Evolutionary conservation across 2,329 filamentous ascomycete genomes (phyloP), one percentile per base, ranked within the genome.

Genomic region (Incumbomyces delicatus): DNA sequence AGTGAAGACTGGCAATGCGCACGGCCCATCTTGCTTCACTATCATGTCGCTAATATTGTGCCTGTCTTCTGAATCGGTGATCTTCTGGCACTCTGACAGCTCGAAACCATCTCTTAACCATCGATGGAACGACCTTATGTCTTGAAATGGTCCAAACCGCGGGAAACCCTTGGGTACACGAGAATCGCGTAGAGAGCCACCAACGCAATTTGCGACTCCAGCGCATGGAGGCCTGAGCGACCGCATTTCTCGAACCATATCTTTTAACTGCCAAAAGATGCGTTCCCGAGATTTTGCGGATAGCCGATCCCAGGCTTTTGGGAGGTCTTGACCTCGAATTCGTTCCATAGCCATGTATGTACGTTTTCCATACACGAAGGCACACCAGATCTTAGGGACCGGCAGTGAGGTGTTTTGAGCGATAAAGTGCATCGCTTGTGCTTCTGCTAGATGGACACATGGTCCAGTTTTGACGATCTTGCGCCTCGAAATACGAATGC

Each of bases 271-370:
- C 5, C 34, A n/a, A 12, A 49, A 44, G 33, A 56, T 17, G 6
- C 30, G 33, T 22, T 37, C 11, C 20, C 41, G 44, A 17, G 44
- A 48, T 18, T 49, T 18, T 29, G 50, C 53, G 2, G 48, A 50
- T 2, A 48, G 20, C 12, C 30, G 37, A 11, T 8, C 20, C 59
- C 56, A 61, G 1, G 41, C 51, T 10, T 34, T 46, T 27, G 53
- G 46, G n/a, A 64, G 12, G 2, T 31, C 33, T 8, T 57, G 43
- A 18, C 67, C 65, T 3, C 57, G 42, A 20, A 69, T 62, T 35
- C 60, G 44, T 29, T 63, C 56, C 71, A 75, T 76, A 1, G 74
- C 60, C 35, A 75, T 73, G 51, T 71, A 72, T 0, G 66, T 60
- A 3, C 52, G 51, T 14, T 62, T 63, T 8, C 63, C 61, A 44